These are phyloP conservation scores for Isoetes taiwanensis DNA, from an alignment of 75 land plant genomes.

Conservation along the genomic window DNA sequence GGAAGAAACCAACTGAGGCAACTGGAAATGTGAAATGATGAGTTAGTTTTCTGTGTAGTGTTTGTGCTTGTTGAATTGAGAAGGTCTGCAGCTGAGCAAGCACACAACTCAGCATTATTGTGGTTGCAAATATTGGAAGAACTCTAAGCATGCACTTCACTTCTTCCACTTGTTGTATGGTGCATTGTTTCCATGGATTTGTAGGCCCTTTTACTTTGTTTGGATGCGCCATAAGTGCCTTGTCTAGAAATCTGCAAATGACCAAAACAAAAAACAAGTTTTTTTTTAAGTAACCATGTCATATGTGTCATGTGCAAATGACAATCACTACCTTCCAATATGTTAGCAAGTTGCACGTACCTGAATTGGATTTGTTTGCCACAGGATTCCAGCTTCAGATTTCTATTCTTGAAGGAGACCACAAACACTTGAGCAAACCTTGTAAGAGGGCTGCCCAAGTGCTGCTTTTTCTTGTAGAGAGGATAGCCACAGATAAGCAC, in stretches of 20 bases:
- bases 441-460: conserved; percentile 31
- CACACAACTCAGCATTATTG: neutral
- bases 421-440: conserved; percentile 32
- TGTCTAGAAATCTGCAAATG: conserved; percentile 1
- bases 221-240: neutral
- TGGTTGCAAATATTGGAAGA: conserved; percentile 1
- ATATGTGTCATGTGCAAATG: no score
- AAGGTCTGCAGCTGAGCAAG: neutral
- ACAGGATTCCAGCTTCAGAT: no score
- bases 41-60: neutral
- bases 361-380: no score
- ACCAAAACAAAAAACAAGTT: neutral
- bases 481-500: conserved; percentile 24
- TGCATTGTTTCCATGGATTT: neutral
- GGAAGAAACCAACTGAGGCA: neutral
- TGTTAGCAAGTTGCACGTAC: no score
- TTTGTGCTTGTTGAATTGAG: neutral
- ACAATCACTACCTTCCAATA: no score
- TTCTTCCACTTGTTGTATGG: neutral
- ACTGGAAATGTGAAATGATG: neutral
- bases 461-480: conserved; percentile 31
- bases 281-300: no score
- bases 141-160: neutral
- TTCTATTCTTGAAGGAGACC: no score
- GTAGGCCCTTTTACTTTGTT: neutral